Evolutionary conservation across 352 stramenopile genomes (phyloP), one percentile per base, ranked within the genome.

Genomic region (Pythium rishiriense): DNA sequence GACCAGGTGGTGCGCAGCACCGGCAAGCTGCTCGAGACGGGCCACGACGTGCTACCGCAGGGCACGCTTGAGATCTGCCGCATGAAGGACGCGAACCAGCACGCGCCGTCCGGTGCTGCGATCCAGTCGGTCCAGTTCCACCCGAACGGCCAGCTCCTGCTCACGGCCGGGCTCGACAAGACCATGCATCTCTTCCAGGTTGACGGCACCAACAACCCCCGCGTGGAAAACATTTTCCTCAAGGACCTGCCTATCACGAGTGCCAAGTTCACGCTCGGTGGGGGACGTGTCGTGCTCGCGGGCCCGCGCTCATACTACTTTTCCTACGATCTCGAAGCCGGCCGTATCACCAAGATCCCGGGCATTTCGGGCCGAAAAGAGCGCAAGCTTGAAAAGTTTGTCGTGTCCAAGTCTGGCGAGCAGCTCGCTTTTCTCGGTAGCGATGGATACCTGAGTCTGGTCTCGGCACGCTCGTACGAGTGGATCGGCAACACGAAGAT

Each of bases 221-320:
- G 94, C 55, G 78, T 98, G 22, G 85, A 97, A 57, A 94, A 88
- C 62, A 77, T 98, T 17, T 95, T 92, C 45, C 70, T 98, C 37
- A 83, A 93, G 58, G 93, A 98, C 53, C 64, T 98, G 48, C 93
- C 94, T 3, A 96, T 98, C 12, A 62, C 74, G 11, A 80, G 86
- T 55, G 91, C 92, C 19, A 84, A 88, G 73, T 98, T 97, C 67
- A 88, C 89, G 19, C 50, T 81, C 12, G 69, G 74, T 15, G 89
- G 91, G 37, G 83, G 77, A 26, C 79, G 94, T 63, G 88, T 98
- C 15, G 78, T 99, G 21, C 68, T 98, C 7, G 90, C 85, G 4
- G 97, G 97, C 22, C 86, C 96, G 26, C 91, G 97, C 39, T 83
- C 93, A 41, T 98, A 97, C 74, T 99, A 98, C 69, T 99, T 99